Evolutionary conservation across 1,284 basidiomycete species (phyloP), one percentile per base, ranked within the genome.

Genomic region (Puccinia horiana): DNA sequence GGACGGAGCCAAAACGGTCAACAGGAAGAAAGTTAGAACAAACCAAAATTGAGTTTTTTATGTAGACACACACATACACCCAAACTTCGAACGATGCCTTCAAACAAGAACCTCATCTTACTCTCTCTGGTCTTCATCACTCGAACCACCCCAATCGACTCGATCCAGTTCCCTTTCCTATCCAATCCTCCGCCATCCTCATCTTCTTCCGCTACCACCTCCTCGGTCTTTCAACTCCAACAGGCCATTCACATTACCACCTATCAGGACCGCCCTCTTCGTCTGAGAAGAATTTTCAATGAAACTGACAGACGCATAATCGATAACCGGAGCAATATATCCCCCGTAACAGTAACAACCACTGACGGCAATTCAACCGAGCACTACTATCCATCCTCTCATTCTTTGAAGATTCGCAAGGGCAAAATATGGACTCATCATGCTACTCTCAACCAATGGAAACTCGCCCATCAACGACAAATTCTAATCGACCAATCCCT

Each of bases 191-290:
- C 29, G 20, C 72, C 56, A 44, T 44, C 77, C 49, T 67, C 81
- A n/a, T 70, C 77, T 40, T 47, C 80, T 70, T 26, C 16, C 35
- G n/a, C 37, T 76, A 37, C 75, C 56, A 56, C 79, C 74, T 32
- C 54, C 23, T 18, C 56, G 18, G 32, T 32, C 63, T 73, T 85
- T 63, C 82, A 83, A 3, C 83, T 85, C 11, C 83, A 83, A 1
- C 85, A 85, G 20, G 83, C 84, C 9, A 47, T 85, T 5, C 84
- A 85, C 54, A 54, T 84, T 35, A 63, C 83, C 5, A 83, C 81
- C 2, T 12, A 58, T n/a, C 40, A 79, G 23, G 63, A 70, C 4
- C 56, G 61, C 37, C 76, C 72, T 26, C 76, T 84, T 0, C 58
- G 72, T 26, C 82, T 84, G 9, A 72, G 69, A 29, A 77, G 82